Evolutionary conservation across 2,329 filamentous ascomycete genomes (phyloP).

Genomic region (Hymenoscyphus albidus): DNA sequence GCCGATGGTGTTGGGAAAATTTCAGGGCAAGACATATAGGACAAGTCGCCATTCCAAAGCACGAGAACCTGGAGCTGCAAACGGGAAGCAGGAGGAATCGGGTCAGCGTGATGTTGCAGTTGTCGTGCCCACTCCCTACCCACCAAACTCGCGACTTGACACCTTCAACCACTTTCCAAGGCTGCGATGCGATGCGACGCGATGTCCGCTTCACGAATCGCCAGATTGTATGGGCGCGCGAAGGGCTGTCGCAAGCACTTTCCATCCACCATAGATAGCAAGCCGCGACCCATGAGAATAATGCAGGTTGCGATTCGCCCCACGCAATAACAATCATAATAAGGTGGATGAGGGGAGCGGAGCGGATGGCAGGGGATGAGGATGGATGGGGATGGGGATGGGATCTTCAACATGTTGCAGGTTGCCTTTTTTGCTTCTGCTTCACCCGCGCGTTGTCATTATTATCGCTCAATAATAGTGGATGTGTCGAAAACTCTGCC

Average conservation of each 20-base stretch:
- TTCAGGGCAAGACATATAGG: neutral
- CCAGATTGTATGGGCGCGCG: neutral
- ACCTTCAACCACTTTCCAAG: neutral
- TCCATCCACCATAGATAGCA: neutral
- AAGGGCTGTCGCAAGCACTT: neutral
- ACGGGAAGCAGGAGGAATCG: neutral
- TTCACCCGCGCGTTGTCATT: neutral
- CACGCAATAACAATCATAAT: neutral
- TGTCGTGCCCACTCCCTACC: neutral
- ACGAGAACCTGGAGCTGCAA: neutral
- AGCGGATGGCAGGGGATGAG: neutral
- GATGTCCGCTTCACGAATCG: neutral
- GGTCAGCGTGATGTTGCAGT: constrained; percentile 1
- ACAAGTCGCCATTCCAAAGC: neutral
- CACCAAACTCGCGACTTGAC: neutral
- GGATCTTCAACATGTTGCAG: neutral
- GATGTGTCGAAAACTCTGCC: neutral
- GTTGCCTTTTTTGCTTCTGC: neutral
- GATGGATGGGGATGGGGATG: neutral
- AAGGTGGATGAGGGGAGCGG: neutral
- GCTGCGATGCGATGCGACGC: neutral
- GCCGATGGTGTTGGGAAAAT: neutral
- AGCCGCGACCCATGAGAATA: constrained; percentile 1
- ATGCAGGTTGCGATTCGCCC: neutral
- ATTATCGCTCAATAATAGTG: neutral